These are phyloP conservation scores for Coemansia sp. DNA, from an alignment of 192 early-diverging fungal species.

Conservation along the genomic window DNA sequence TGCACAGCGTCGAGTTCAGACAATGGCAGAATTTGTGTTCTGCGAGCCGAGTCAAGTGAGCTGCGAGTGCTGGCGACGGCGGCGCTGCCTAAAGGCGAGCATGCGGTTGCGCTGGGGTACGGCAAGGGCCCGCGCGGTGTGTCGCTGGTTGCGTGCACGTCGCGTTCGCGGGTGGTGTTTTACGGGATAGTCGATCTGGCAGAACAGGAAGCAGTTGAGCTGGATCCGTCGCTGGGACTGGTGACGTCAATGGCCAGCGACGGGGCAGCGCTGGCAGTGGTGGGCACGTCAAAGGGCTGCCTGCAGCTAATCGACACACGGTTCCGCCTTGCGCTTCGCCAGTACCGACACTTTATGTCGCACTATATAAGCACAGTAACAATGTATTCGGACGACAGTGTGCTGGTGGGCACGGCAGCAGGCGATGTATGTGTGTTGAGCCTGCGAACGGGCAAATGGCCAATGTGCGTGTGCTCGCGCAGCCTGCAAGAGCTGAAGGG, in stretches of 20 bases:
- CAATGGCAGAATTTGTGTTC: constrained; percentile 79
- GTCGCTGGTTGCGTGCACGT: constrained; percentile 35
- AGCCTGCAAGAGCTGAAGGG: constrained; percentile 58
- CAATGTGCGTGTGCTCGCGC: constrained; percentile 55
- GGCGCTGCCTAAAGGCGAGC: constrained; percentile 16
- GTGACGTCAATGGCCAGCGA: constrained; percentile 25
- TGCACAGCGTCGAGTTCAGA: constrained; percentile 76
- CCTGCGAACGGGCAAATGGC: constrained; percentile 44
- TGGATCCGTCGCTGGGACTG: constrained; percentile 22
- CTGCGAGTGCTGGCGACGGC: constrained; percentile 19
- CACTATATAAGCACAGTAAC: constrained; percentile 28
- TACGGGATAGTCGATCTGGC: constrained; percentile 16
- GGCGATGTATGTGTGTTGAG: constrained; percentile 36
- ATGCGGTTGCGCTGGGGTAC: constrained; percentile 23
- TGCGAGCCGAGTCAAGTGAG: constrained; percentile 47
- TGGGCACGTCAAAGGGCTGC: constrained; percentile 33
- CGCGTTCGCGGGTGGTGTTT: constrained; percentile 45
- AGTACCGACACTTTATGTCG: constrained; percentile 27
- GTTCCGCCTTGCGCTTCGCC: constrained; percentile 40
- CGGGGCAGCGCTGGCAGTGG: constrained; percentile 16
- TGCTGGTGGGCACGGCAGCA: constrained; percentile 34
- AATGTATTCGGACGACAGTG: constrained; percentile 17
- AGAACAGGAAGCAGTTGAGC: constrained; percentile 14
- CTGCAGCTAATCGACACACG: constrained; percentile 36
- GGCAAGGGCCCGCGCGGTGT: constrained; percentile 18